Evolutionary conservation across 352 stramenopile genomes (phyloP).

Genomic region (Globisporangium yorkense): DNA sequence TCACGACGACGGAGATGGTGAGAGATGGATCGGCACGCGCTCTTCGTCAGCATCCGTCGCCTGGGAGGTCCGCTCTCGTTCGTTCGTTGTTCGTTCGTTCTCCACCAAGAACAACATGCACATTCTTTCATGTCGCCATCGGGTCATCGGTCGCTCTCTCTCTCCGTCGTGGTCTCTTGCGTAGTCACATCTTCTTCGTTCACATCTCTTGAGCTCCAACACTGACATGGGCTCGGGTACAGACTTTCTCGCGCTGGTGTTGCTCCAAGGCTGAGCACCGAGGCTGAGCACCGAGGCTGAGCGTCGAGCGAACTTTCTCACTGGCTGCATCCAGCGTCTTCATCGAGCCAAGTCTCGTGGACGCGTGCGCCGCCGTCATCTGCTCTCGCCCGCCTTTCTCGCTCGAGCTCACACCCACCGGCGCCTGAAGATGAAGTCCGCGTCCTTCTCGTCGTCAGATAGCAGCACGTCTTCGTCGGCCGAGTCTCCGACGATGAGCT

Average conservation of each 20-base stretch:
- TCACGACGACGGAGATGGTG: not conserved
- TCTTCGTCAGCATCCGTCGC: not conserved
- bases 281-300: not conserved
- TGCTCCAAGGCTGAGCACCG: too few species aligned
- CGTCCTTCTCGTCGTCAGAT: slow-evolving; percentile 11
- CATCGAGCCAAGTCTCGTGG: not conserved
- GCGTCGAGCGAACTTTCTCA: not conserved
- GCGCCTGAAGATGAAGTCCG: slow-evolving; percentile 8
- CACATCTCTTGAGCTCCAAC: not conserved
- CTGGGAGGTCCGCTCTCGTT: too few species aligned
- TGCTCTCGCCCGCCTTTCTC: not conserved
- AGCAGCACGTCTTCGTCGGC: slow-evolving; percentile 8
- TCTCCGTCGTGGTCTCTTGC: not conserved
- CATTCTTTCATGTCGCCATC: not conserved
- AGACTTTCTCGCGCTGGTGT: not conserved
- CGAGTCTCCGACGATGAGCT: slow-evolving; percentile 10
- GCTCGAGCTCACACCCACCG: not conserved
- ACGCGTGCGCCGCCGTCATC: not conserved
- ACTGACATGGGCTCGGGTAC: too few species aligned
- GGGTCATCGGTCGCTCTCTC: not conserved
- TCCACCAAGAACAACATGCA: not conserved
- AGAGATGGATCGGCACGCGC: not conserved
- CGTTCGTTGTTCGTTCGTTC: not conserved
- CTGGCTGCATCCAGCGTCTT: not conserved
- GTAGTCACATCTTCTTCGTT: not conserved